phyloP scores from a whole-genome alignment of 192 early-diverging fungal genomes.

The Backusella tuberculispora region DNA sequence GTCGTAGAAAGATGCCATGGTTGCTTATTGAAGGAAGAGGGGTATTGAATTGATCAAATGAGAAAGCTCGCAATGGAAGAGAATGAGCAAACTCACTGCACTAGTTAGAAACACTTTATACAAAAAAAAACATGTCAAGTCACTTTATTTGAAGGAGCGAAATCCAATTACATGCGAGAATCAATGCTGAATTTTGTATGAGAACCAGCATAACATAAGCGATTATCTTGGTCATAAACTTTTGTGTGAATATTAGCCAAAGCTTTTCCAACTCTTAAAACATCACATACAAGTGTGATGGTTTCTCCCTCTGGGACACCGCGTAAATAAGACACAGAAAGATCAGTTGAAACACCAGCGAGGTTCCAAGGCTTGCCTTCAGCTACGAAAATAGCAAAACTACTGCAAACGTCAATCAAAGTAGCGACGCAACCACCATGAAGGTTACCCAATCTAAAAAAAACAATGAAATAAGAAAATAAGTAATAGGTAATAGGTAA shows the following conservation, averaged over 20 bases:
- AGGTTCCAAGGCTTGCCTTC: conserved; percentile 26
- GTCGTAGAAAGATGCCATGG: conserved; percentile 58
- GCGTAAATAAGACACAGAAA: conserved; percentile 25
- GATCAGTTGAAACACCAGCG: conserved; percentile 39
- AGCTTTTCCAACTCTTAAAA: conserved; percentile 24
- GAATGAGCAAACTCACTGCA: not conserved
- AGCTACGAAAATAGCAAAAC: conserved; percentile 23
- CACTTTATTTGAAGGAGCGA: conserved; percentile 2
- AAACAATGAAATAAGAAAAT: not conserved
- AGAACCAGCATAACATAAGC: conserved; percentile 33
- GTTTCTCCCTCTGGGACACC: conserved; percentile 24
- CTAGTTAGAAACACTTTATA: not conserved
- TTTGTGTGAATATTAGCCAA: conserved; percentile 36
- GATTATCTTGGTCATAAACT: conserved; percentile 23
- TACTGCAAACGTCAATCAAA: conserved; percentile 40
- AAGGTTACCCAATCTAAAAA: conserved; percentile 29
- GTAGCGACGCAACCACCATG: conserved; percentile 44
- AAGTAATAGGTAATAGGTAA: not conserved
- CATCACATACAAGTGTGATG: conserved; percentile 25
- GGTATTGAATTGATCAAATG: conserved; percentile 9
- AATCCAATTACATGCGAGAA: conserved; percentile 13
- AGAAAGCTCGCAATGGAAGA: conserved; percentile 10
- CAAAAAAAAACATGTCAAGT: conserved; percentile 4
- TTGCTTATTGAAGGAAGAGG: not conserved
- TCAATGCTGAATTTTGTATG: conserved; percentile 40